These are phyloP conservation scores for Ricinus communis DNA, from an alignment of 345 rosid species.

Conservation along the genomic window DNA sequence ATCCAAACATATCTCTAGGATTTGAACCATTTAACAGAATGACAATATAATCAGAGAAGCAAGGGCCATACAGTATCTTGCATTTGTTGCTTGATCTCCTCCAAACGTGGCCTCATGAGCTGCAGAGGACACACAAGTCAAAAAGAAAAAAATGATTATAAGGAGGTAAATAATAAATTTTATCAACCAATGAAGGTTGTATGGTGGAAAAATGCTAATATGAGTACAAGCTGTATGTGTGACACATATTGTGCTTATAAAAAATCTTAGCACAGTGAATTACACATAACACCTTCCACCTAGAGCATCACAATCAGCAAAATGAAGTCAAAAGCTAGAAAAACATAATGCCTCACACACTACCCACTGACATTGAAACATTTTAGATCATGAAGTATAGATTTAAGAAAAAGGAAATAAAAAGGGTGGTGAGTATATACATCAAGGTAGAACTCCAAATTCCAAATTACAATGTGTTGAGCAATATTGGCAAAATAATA, in stretches of 20 bases:
- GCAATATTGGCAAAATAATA: background rate
- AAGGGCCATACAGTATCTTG: constrained; percentile 45
- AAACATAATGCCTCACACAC: too few species aligned
- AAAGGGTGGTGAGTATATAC: background rate
- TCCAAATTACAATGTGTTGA: background rate
- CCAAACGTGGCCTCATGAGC: constrained; percentile 67
- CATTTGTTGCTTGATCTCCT: constrained; percentile 58
- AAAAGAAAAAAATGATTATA: background rate
- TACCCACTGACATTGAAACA: background rate
- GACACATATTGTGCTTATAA: background rate
- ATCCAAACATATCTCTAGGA: background rate
- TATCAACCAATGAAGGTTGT: too few species aligned
- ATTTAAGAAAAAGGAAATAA: background rate
- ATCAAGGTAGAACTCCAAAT: background rate
- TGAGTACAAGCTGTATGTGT: background rate
- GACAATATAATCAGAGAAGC: constrained; percentile 6
- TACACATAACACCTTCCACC: background rate
- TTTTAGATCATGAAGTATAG: background rate
- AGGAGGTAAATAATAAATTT: too few species aligned
- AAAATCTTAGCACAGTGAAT: background rate
- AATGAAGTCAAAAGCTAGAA: background rate
- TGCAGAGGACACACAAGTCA: constrained; percentile 43
- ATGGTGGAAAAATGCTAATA: too few species aligned
- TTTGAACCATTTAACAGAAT: background rate
- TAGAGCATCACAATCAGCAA: background rate